Base-by-base conservation (phyloP, 108 stramenopile genomes). In the Cyclostephanos invisitatus region DNA sequence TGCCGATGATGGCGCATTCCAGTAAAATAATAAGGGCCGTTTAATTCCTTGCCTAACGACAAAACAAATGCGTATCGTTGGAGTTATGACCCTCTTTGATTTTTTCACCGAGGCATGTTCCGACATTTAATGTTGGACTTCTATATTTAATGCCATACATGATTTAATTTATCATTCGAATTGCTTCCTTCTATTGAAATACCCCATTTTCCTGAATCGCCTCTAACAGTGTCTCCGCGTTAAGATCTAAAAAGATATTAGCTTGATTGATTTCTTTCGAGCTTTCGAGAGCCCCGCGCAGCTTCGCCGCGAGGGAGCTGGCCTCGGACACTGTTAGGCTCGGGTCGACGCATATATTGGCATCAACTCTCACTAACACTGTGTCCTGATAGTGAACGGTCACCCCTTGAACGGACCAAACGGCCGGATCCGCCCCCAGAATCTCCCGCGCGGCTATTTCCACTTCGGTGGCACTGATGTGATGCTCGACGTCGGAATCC, bases 231-330 rank as follows among this genome's bases (percentile, higher is more conserved):
- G 63, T 44, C 15, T 44, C 55, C n/a, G 47, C 47, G 44, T 87
- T 87, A 15, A 87, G 67, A 53, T 87, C 86, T 60, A 87, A 76
- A 58, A 75, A 87, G 11, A 87, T 87, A 37, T 83, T 87, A 7
- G 86, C 86, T 51, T 69, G 63, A 18, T 75, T 56, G 53, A 87
- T 83, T 20, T 83, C 50, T 15, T 68, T 42, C 5, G 62, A 71
- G 10, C 58, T 22, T 72, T 84, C 78, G 18, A 87, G 62, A 47
- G 67, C 48, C 46, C 69, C 63, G 35, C 83, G 51, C 71, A 87
- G 64, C 46, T 53, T 70, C 4, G 32, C 70, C 38, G 84, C 83
- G 22, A 84, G 15, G 9, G 24, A 47, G 42, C 70, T 74, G 14
- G 82, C 84, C 9, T 77, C 47, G 15, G 82, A 63, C 36, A 83